Evolutionary conservation across 2,329 filamentous ascomycete genomes (phyloP).

Genomic region (Elsinoe perseae): DNA sequence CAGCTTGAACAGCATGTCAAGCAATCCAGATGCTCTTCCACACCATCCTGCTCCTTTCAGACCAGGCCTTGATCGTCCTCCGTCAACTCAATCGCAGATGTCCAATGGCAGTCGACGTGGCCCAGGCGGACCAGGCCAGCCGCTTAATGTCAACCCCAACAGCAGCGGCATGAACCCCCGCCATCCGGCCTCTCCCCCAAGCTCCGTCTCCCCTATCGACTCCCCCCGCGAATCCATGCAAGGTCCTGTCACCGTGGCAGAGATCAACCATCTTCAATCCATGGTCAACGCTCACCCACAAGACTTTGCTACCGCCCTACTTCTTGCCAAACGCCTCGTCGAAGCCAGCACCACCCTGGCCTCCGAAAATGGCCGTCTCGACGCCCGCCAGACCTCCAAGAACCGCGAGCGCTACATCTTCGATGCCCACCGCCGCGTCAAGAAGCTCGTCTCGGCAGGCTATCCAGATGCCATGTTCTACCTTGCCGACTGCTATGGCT

Average conservation of each 20-base stretch:
- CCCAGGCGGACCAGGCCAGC: conserved; percentile 21
- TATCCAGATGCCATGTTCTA: conserved; percentile 89
- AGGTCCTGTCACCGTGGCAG: conserved; percentile 63
- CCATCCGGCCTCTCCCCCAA: conserved; percentile 30
- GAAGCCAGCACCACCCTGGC: conserved; percentile 76
- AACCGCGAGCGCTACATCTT: conserved; percentile 73
- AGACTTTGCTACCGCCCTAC: conserved; percentile 64
- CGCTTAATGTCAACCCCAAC: conserved; percentile 21
- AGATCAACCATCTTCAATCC: conserved; percentile 67
- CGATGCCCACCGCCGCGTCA: conserved; percentile 84
- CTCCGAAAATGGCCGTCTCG: conserved; percentile 64
- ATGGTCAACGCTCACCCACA: conserved; percentile 61
- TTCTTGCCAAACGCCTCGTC: conserved; percentile 72
- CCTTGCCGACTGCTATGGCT: conserved; percentile 80
- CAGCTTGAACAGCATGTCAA: conserved; percentile 17
- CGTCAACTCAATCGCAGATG: background rate
- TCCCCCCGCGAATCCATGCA: conserved; percentile 7
- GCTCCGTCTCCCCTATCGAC: conserved; percentile 24
- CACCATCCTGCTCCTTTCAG: conserved; percentile 50
- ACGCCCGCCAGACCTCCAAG: conserved; percentile 54
- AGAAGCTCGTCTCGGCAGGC: conserved; percentile 68
- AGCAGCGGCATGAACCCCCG: background rate
- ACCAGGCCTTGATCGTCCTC: conserved; percentile 36
- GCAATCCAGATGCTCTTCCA: conserved; percentile 49
- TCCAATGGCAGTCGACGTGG: conserved; percentile 10